Base-by-base conservation (phyloP, 768 basidiomycete species). In the Terana coerulea region DNA sequence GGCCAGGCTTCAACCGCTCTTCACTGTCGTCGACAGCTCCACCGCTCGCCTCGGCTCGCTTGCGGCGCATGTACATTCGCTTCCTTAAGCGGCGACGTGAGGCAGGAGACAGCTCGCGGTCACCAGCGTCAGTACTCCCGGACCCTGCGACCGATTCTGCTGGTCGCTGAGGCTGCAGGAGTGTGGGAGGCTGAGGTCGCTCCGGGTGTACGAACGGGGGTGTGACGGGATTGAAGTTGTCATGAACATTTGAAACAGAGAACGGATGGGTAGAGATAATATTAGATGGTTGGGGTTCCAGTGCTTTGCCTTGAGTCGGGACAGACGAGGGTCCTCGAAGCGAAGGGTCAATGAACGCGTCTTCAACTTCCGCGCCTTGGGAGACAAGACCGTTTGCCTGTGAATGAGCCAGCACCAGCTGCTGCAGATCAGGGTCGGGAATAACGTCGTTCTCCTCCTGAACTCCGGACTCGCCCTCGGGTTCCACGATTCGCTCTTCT, bases 61-160 rank as follows among this genome's bases (percentile, higher is more conserved):
- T 83, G 25, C 79, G 77, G 5, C 87, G 80, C 88, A 89, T 89
- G 56, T 86, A 78, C 5, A 89, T 68, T 33, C 86, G 74, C 52
- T 88, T 88, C 52, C 69, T 68, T 21, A 79, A 55, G n/a, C 77
- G 80, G 29, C 81, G 76, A 6, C 80, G 80, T 8, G 77, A 72
- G 1, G 57, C 59, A 1, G 82, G 80, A 17, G 74, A 78, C 19
- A 77, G 68, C n/a, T 42, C 40, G 1, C 21, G n/a, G 1, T 44
- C 46, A 15, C 64, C 31, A n/a, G 19, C 14, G 9, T 33, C 42
- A n/a, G n/a, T n/a, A 11, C 11, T 10, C 10, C 22, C 43, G 10
- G 26, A 26, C 6, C 21, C 11, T 19, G 25, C 14, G 7, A 29
- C 6, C 8, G 34, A 41, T 39, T 63, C 62, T 25, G 56, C n/a